Conservation (phyloP, 352 stramenopile species). For the Pythium rishiriense region DNA sequence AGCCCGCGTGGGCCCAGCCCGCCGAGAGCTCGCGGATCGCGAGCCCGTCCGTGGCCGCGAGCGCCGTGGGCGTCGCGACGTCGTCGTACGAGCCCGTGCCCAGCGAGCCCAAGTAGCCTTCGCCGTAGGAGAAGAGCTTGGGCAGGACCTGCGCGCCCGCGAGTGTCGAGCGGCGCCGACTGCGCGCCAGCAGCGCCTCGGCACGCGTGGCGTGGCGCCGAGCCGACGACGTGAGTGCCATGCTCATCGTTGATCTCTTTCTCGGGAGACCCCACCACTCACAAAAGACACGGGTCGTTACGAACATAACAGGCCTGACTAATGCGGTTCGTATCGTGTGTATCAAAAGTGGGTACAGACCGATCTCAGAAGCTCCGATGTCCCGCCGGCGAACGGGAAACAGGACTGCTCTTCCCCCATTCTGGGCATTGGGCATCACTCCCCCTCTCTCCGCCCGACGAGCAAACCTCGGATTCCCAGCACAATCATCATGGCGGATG, state of each 20-base stretch:
- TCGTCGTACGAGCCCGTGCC: slow-evolving; percentile 68
- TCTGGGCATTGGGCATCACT: background rate
- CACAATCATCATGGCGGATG: slow-evolving; percentile 10
- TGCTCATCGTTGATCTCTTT: background rate
- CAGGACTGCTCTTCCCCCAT: background rate
- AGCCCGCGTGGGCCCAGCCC: slow-evolving; percentile 77
- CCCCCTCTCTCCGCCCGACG: background rate
- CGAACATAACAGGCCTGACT: background rate
- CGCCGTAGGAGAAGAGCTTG: slow-evolving; percentile 70
- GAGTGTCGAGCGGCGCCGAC: slow-evolving; percentile 15
- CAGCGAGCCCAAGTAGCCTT: slow-evolving; percentile 75
- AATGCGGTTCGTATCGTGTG: background rate
- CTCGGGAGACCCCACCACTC: background rate
- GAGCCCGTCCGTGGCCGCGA: slow-evolving; percentile 45
- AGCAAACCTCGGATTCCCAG: no score
- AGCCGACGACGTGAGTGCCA: background rate
- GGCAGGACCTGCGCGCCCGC: background rate
- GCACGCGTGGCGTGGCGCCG: background rate
- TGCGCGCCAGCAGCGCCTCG: background rate
- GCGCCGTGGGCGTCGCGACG: slow-evolving; percentile 42
- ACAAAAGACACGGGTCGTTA: slow-evolving; percentile 4
- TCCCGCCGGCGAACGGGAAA: background rate
- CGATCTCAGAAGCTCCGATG: background rate
- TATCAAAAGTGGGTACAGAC: slow-evolving; percentile 9
- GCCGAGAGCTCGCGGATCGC: slow-evolving; percentile 66